Base-by-base conservation (phyloP, 1,284 basidiomycete genomes). In the Ustilago bromivora region DNA sequence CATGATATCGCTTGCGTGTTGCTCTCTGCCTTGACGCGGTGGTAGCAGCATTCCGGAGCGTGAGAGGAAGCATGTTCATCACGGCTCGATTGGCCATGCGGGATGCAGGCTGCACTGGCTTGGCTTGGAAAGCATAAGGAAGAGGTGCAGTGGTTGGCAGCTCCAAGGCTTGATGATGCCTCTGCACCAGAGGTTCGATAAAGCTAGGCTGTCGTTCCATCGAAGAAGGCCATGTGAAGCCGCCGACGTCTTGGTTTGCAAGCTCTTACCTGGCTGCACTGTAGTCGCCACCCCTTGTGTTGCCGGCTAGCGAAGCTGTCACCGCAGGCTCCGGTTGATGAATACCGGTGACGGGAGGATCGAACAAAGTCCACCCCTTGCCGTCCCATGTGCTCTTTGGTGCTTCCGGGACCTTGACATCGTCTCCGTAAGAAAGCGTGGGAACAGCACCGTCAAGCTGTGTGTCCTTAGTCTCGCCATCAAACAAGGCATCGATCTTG, bases 41-140 rank as follows among this genome's bases (percentile, higher is more conserved):
- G 4, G 66, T 77, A 4, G 70, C 75, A 34, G 70, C 75, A 19
- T 72, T 72, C 10, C 70, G 66, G 28, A 77, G 62, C 5, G 66
- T 72, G 40, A 63, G 62, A 11, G 75, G 75, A 5, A 77, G 66
- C 63, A 77, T 77, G 63, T 69, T 73, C 57, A 77, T 53, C 19
- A 77, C 59, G 8, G 66, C 70, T 23, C 71, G 66, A 11, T 72
- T 73, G 36, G 75, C 66, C 66, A 76, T 72, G 4, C 70, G 66
- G n/a, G 75, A 77, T 0, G 75, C 66, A 2, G 71, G 66, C 49
- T 65, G 71, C 1, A 47, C 13, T n/a, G 41, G 55, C 46, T 68
- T 65, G 11, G 67, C 53, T 34, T 70, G 63, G 55, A 66, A 69
- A 4, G 66, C 63, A 35, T 69, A 71, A 13, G 71, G 71, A 34